Base-by-base conservation (phyloP, 306 rosid genomes). In the Ormosia emarginata region DNA sequence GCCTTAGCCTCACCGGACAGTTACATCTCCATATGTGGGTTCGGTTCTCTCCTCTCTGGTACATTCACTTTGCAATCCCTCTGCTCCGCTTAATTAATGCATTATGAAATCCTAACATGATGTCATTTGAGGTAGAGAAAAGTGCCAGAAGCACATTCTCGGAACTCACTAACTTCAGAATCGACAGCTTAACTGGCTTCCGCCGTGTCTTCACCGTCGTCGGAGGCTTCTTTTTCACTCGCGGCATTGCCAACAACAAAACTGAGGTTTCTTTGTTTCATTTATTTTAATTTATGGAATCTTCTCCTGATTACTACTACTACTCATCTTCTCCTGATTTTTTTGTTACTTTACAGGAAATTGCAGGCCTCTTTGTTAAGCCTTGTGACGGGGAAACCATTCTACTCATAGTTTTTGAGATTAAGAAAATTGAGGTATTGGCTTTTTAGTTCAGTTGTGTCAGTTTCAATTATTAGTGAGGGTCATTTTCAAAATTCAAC, bases 21-120 rank as follows among this genome's bases (percentile, higher is more conserved):
- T 77, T 84, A 56, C 82, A 84, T 93, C 81, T 93, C 98, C 44
- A 85, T 95, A 14, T 91, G 95, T 74, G 99, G 95, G 79, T 90
- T 87, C 83, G 98, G 98, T 39, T 95, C 99, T 14, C 98, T 95
- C 69, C 98, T 95, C 63, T 93, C 98, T 68, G 94, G 97, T 93
- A 4, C 6, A 79, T 52, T 32, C 75, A 5, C 47, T 7, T 50
- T 47, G 3, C 63, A 30, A 9, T 5, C 39, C 1, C 14, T 58
- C 5, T 24, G 53, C 39, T 66, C 17, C 75, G 69, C 29, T 49
- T 12, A 11, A 46, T 13, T 49, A 1, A 33, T 8, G 15, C 6
- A 12, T 4, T 33, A 37, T 37, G 6, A 41, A 8, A 52, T 40
- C 43, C 40, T 78, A 13, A 77, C 46, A 10, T 30, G 32, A 17